Base-by-base conservation (phyloP, 495 filamentous ascomycete species). In the Penicillium fimorum region DNA sequence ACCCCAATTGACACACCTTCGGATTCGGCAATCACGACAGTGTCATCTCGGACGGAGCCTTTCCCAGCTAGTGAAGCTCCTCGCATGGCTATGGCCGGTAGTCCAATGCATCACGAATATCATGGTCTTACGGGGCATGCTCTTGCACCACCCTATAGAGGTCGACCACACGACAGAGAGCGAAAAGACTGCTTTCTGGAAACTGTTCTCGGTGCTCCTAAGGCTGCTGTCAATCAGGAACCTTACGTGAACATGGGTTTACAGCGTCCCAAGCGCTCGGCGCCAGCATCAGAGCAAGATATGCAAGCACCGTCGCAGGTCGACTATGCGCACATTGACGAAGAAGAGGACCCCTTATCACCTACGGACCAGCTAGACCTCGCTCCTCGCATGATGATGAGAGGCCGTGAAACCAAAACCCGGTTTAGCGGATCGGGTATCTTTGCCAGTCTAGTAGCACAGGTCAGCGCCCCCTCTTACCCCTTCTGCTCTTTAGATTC, bases 141-240 rank as follows among this genome's bases (percentile, higher is more conserved):
- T 30, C 51, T 55, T 40, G 50, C 58, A 20, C 57, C 46, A 10
- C 43, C 46, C 17, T 45, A 44, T 9, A 47, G 41, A 30, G 49
- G 44, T 17, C 38, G 48, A 12, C 60, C 55, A 18, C 57, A 52
- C 24, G 59, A 51, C 8, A 62, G 54, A 29, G 72, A 74, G 53
- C 65, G 67, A 40, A 60, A 61, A 24, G 69, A 71, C 41, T 69
- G 70, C 15, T 78, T 78, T 42, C 49, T 78, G 25, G 75, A 78
- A 61, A 78, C 75, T 7, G 75, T 78, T 25, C 57, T 78, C 29
- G 75, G 74, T 3, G 75, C 70, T 10, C 73, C 75, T 3, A 78
- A 72, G 41, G 68, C 75, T 13, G 71, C 69, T 15, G 67, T 73
- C 25, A 70, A 72, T 27, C 73, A 74, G 53, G 74, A 76, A 27